Conservation (phyloP, 176 grass and related monocot species). For the Oryza australiensis region DNA sequence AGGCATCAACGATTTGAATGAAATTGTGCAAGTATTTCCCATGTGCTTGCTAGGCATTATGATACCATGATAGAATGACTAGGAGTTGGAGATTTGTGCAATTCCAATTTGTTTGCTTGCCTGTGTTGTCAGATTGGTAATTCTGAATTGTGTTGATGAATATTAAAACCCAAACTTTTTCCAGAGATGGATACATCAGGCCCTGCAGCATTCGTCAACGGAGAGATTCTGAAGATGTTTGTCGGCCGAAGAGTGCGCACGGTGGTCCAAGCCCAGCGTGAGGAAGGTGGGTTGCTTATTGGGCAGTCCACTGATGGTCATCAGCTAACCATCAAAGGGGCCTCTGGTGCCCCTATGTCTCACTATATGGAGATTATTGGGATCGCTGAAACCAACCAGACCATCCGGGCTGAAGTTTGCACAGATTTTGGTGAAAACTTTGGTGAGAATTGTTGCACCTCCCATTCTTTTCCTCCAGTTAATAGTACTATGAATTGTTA, state of each 20-base stretch:
- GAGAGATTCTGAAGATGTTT: constrained; percentile 66
- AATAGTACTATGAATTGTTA: not conserved
- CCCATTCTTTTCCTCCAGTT: not conserved
- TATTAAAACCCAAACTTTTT: not conserved
- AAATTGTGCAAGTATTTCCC: not conserved
- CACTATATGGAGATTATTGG: constrained; percentile 78
- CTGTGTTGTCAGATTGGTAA: not conserved
- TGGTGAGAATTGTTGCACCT: constrained; percentile 49
- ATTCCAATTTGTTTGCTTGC: not conserved
- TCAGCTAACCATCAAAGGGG: constrained; percentile 68
- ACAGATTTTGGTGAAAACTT: constrained; percentile 81
- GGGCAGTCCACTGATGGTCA: constrained; percentile 75
- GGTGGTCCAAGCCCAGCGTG: constrained; percentile 65
- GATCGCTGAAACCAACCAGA: constrained; percentile 69
- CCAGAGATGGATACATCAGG: constrained; percentile 85
- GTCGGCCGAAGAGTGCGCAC: constrained; percentile 70
- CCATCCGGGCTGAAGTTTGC: constrained; percentile 74
- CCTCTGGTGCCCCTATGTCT: constrained; percentile 36
- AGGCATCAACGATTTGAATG: not conserved
- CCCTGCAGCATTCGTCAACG: constrained; percentile 75
- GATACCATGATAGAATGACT: not conserved
- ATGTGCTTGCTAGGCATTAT: not conserved
- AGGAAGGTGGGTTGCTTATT: constrained; percentile 52
- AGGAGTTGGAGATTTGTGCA: not conserved
- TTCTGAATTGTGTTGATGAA: constrained; percentile 3